Conservation (phyloP, 441 rosid genomes). For the Aleurites moluccanus region DNA sequence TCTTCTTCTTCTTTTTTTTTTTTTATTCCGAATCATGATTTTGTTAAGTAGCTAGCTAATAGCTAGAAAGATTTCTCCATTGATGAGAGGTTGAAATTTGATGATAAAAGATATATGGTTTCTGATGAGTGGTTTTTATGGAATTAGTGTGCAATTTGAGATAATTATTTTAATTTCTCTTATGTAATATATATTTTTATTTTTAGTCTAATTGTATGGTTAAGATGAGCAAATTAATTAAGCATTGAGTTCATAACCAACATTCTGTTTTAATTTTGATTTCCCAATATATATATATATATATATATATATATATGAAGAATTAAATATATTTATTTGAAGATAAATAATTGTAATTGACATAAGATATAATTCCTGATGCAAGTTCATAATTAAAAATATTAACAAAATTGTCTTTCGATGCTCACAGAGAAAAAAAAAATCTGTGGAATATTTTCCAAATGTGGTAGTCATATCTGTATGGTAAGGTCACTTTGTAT, state of each 20-base stretch:
- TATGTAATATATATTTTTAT: neutral
- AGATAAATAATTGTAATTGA: neutral
- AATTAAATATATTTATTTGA: too few species aligned
- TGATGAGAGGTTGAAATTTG: neutral
- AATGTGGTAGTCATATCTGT: slow-evolving; percentile 36
- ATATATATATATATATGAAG: too few species aligned
- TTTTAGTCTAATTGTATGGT: neutral
- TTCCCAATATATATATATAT: too few species aligned
- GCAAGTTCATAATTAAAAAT: slow-evolving; percentile 14
- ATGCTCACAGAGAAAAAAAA: slow-evolving; percentile 19
- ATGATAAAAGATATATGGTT: neutral
- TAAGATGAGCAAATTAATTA: neutral
- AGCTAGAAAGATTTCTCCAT: neutral
- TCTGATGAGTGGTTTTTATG: neutral
- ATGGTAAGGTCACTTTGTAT: slow-evolving; percentile 35
- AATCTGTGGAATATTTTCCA: slow-evolving; percentile 29
- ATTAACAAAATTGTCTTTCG: slow-evolving; percentile 27
- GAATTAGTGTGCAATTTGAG: neutral
- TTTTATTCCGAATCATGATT: neutral
- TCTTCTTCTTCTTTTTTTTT: too few species aligned
- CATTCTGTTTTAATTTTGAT: neutral
- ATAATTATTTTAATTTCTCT: neutral
- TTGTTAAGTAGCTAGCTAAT: neutral
- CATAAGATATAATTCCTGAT: slow-evolving; percentile 10
- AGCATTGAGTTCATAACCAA: neutral